These are phyloP conservation scores for Malassezia yamatoensis DNA, from an alignment of 1,284 basidiomycete genomes.

Conservation along the genomic window DNA sequence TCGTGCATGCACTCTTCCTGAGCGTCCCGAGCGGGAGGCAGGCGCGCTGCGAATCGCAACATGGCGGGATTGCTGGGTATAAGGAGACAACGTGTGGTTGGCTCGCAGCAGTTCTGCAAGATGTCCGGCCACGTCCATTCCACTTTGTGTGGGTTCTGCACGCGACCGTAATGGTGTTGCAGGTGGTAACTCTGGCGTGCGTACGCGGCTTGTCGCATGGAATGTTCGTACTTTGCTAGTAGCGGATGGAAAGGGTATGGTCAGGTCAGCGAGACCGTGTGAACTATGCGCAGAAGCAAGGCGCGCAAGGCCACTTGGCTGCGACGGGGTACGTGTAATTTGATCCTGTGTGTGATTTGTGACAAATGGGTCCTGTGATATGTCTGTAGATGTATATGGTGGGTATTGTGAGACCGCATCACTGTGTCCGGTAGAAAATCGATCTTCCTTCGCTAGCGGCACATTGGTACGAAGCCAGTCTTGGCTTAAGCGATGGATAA, in stretches of 20 bases:
- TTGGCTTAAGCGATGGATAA: constrained; percentile 90
- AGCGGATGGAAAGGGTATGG: neutral
- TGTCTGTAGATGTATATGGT: neutral
- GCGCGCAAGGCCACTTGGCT: constrained; percentile 6
- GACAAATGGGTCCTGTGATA: constrained; percentile 1
- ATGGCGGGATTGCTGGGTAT: constrained; percentile 35
- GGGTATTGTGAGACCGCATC: neutral
- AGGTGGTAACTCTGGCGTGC: constrained; percentile 1
- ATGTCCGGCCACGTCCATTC: constrained; percentile 21
- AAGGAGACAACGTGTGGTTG: constrained; percentile 41
- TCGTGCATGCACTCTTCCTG: constrained; percentile 4
- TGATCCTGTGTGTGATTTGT: constrained; percentile 4
- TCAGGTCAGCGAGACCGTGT: constrained; percentile 13
- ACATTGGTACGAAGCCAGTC: constrained; percentile 61
- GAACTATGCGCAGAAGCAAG: constrained; percentile 3
- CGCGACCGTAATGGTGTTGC: neutral
- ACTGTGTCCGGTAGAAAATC: neutral
- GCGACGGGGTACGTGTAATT: neutral
- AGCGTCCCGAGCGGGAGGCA: constrained; percentile 7
- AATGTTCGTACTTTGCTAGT: constrained; percentile 6
- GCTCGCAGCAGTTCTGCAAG: constrained; percentile 36
- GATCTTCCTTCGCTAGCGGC: neutral
- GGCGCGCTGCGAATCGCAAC: constrained; percentile 39
- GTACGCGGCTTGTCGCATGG: constrained; percentile 12
- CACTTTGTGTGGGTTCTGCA: neutral